Conservation (phyloP, 1,139 yeast species). For the Scheffersomyces parashehatae region DNA sequence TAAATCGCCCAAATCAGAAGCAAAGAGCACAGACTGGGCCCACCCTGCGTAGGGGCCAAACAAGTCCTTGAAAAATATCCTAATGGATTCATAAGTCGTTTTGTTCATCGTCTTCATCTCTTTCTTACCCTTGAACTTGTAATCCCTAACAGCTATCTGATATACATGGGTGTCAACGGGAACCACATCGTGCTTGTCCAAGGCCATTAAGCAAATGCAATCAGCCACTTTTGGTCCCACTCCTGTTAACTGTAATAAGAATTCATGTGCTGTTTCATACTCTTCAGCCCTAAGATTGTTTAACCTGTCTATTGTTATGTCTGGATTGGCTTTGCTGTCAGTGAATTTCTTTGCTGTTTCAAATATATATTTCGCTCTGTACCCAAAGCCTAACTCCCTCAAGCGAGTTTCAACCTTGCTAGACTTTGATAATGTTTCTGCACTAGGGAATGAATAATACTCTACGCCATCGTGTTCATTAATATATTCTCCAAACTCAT, state of each 20-base stretch:
- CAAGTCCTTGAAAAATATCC: conserved; percentile 58
- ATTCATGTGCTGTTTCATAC: conserved; percentile 63
- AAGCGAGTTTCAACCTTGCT: conserved; percentile 45
- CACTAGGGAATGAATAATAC: conserved; percentile 76
- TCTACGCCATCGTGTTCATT: conserved; percentile 55
- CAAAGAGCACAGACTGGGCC: conserved; percentile 93
- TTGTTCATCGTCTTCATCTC: conserved; percentile 53
- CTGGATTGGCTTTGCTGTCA: conserved; percentile 37
- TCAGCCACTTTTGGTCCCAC: conserved; percentile 99
- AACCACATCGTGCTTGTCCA: conserved; percentile 83
- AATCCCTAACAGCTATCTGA: conserved; percentile 85
- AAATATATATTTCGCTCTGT: conserved; percentile 84
- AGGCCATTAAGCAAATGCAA: conserved; percentile 83
- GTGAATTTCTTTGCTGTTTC: conserved; percentile 62
- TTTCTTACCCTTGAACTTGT: conserved; percentile 54
- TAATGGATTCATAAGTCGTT: conserved; percentile 61
- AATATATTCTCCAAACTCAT: conserved; percentile 66
- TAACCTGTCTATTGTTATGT: conserved; percentile 32
- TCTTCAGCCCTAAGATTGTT: conserved; percentile 39
- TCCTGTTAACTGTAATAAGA: conserved; percentile 70
- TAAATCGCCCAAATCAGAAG: conserved; percentile 73
- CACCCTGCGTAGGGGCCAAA: conserved; percentile 97
- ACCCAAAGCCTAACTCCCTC: conserved; percentile 77
- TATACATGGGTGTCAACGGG: conserved; percentile 98
- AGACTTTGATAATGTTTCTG: conserved; percentile 44